Base-by-base conservation (phyloP, 108 stramenopile genomes). In the Skeletonema menzelii region DNA sequence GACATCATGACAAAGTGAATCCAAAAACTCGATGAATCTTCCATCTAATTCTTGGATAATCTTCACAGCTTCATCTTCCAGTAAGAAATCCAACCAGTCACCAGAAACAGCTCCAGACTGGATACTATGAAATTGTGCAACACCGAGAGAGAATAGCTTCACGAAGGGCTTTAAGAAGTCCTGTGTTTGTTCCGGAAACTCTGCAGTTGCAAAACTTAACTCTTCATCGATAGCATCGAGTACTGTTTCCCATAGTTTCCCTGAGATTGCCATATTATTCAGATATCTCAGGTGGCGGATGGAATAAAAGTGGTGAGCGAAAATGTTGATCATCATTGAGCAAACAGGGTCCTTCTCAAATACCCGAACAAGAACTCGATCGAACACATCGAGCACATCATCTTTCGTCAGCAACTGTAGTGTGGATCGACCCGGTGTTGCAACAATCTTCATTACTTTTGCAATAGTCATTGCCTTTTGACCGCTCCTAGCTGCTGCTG, bases 141-240 rank as follows among this genome's bases (percentile, higher is more conserved):
- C 88, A 30, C 91, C 88, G n/a, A 95, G 79, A 26, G 94, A 91
- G 79, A 95, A 91, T 8, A 95, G 75, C 27, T 79, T 92, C 2
- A 89, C 85, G 10, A 92, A 57, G 10, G 90, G 91, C 28, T 69
- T 65, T 26, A 92, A 44, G 56, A 88, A 89, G 8, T 87, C 85
- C 61, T 92, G 78, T 5, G 91, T 76, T 37, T 80, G 81, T 22
- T 80, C 80, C 27, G 88, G 88, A 63, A 91, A 61, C 61, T 84
- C 77, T 7, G 89, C 80, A 24, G 83, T 85, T n/a, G 75, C 60
- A 59, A 80, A 90, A 15, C 80, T 80, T 30, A 92, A 82, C 63
- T 95, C 94, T 73, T 88, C 87, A 66, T 92, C 91, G 2, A 91
- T 83, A 17, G 94, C 91, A 66, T 95, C 90, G 8, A 95, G 82